These are phyloP conservation scores for Lasiodiplodia citricola DNA, from an alignment of 2,329 filamentous ascomycete species.

Conservation along the genomic window DNA sequence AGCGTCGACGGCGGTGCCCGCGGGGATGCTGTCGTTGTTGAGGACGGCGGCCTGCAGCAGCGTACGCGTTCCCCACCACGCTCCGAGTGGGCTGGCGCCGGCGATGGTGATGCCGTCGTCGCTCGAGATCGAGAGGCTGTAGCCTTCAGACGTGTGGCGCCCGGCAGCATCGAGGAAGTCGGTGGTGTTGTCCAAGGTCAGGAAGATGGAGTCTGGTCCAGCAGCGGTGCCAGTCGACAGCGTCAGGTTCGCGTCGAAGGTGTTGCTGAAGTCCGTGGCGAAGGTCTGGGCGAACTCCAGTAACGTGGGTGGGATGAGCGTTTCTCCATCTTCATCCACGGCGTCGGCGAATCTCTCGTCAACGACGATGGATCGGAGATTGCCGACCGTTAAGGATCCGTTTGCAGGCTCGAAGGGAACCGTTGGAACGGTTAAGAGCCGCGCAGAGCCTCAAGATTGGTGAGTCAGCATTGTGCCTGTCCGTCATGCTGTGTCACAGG, in stretches of 20 bases:
- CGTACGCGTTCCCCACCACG: conserved; percentile 64
- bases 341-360: conserved; percentile 49
- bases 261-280: conserved; percentile 41
- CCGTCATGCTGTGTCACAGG: not conserved
- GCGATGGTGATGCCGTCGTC: conserved; percentile 44
- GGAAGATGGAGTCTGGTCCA: conserved; percentile 43
- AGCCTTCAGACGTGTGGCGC: conserved; percentile 51
- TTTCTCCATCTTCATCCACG: conserved; percentile 49
- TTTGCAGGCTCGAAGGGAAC: conserved; percentile 24
- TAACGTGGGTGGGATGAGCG: conserved; percentile 57
- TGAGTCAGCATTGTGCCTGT: not conserved
- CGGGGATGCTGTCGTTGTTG: conserved; percentile 44
- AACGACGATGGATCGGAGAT: conserved; percentile 47
- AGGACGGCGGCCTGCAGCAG: conserved; percentile 59
- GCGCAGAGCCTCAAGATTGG: conserved; percentile 11
- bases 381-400: conserved; percentile 27
- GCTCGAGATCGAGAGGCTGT: conserved; percentile 50
- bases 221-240: not conserved
- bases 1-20: conserved; percentile 54
- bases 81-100: conserved; percentile 61
- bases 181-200: conserved; percentile 52
- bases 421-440: conserved; percentile 30
- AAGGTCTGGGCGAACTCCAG: conserved; percentile 56
- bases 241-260: conserved; percentile 14
- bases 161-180: conserved; percentile 54